These are phyloP conservation scores for Diplodia corticola DNA, from an alignment of 2,329 filamentous ascomycete genomes.

Conservation along the genomic window DNA sequence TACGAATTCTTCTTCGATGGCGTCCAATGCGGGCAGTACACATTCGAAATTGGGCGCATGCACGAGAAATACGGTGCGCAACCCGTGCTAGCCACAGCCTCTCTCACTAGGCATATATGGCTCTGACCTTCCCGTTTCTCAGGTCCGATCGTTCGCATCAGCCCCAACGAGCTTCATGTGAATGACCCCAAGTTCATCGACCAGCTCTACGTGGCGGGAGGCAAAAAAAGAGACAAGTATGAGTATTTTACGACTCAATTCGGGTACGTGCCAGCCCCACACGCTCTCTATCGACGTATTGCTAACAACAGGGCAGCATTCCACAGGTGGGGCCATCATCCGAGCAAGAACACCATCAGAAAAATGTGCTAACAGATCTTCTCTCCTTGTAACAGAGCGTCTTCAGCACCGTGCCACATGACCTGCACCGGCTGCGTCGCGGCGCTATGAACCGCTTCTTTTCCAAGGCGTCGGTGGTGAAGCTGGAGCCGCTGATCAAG, in stretches of 20 bases:
- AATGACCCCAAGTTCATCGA: slow-evolving; percentile 27
- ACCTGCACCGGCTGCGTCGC: slow-evolving; percentile 19
- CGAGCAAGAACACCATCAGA: no score
- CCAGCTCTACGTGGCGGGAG: slow-evolving; percentile 25
- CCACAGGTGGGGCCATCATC: not conserved
- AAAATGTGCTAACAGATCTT: no score
- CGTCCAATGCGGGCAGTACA: slow-evolving; percentile 5
- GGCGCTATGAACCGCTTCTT: slow-evolving; percentile 13
- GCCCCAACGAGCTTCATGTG: slow-evolving; percentile 27
- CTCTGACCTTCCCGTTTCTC: not conserved
- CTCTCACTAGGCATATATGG: not conserved
- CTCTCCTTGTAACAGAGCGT: not conserved
- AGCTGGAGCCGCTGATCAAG: slow-evolving; percentile 20
- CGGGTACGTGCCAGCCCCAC: not conserved
- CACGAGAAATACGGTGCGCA: slow-evolving; percentile 24
- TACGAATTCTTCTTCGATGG: slow-evolving; percentile 28
- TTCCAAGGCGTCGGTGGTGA: slow-evolving; percentile 16
- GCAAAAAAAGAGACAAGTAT: slow-evolving; percentile 25
- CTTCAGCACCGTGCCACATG: slow-evolving; percentile 20
- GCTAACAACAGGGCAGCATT: not conserved
- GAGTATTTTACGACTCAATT: slow-evolving; percentile 21
- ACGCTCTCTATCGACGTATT: not conserved
- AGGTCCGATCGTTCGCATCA: slow-evolving; percentile 27
- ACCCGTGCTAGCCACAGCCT: not conserved
- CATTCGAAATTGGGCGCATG: slow-evolving; percentile 6